Percentiles rank a stretch among this genome's conserved stretches.
These are phyloP conservation scores for Rhizophagus sp. DNA, from an alignment of 192 early-diverging fungal species.

Conservation along the genomic window DNA sequence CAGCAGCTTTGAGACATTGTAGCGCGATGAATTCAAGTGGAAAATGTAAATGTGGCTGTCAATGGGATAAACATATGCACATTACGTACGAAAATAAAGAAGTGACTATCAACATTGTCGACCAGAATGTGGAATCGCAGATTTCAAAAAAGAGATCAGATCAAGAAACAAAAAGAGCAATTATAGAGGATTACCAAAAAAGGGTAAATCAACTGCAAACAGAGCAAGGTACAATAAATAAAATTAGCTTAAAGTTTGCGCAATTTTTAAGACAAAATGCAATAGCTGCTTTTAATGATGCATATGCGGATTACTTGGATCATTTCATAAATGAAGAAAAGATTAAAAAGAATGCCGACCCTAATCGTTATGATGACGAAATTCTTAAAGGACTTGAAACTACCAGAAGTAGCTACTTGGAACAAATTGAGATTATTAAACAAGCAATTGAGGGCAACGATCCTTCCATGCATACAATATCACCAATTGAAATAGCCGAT, in stretches of 20 bases:
- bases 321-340: slow-evolving; percentile 32
- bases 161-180: slow-evolving; percentile 20
- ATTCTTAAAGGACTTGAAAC: slow-evolving; percentile 22
- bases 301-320: slow-evolving; percentile 33
- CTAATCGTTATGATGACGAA: slow-evolving; percentile 21
- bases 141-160: slow-evolving; percentile 26
- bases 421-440: slow-evolving; percentile 32
- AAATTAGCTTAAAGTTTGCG: slow-evolving; percentile 32
- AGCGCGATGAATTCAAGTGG: slow-evolving; percentile 23
- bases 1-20: too few species aligned
- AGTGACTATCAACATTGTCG: slow-evolving; percentile 28
- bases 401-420: slow-evolving; percentile 22
- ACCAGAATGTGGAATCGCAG: slow-evolving; percentile 20
- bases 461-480: slow-evolving; percentile 5
- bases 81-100: slow-evolving; percentile 26
- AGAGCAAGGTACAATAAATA: slow-evolving; percentile 31
- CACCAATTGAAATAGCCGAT: background rate
- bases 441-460: slow-evolving; percentile 21
- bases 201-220: slow-evolving; percentile 10
- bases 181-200: slow-evolving; percentile 10
- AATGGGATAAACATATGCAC: slow-evolving; percentile 36
- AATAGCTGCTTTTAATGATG: slow-evolving; percentile 30
- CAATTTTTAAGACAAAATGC: slow-evolving; percentile 39
- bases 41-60: slow-evolving; percentile 33
- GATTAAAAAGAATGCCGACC: slow-evolving; percentile 14